phyloP scores from a whole-genome alignment of 345 rosid genomes.

The Jatropha curcas region DNA sequence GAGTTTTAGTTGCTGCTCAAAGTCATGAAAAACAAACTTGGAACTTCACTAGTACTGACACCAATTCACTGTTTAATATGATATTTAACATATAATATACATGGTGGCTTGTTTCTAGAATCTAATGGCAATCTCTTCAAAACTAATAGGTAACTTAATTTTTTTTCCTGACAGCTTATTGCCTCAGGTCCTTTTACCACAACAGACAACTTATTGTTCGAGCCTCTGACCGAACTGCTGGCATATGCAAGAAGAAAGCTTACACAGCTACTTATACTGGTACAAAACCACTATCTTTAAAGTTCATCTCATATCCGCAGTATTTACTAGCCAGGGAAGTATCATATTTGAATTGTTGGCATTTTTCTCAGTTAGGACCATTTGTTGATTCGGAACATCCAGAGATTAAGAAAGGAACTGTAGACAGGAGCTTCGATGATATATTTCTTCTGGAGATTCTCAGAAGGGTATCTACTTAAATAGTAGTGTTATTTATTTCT shows the following conservation, averaged over 20 bases:
- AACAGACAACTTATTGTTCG: constrained; percentile 75
- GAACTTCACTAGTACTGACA: not conserved
- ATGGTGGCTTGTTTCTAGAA: not conserved
- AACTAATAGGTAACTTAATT: not conserved
- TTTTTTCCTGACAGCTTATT: constrained; percentile 54
- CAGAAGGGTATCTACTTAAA: constrained; percentile 52
- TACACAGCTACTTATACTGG: constrained; percentile 82
- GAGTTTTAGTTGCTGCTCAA: constrained; percentile 1
- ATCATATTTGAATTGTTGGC: constrained; percentile 20
- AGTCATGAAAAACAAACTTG: not conserved
- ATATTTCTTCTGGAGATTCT: constrained; percentile 64
- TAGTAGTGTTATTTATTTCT: constrained; percentile 1
- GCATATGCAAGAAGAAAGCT: constrained; percentile 79
- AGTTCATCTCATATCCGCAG: not conserved
- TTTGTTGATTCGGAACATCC: constrained; percentile 91
- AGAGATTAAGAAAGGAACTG: constrained; percentile 68
- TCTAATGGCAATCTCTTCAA: constrained; percentile 12
- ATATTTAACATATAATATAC: not conserved
- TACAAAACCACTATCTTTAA: constrained; percentile 19
- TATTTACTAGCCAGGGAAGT: constrained; percentile 6
- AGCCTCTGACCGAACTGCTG: constrained; percentile 82
- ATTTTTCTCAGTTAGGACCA: constrained; percentile 75
- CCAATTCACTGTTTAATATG: not conserved
- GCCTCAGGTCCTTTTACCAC: constrained; percentile 95
- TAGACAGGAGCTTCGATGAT: constrained; percentile 58